A percentile compares a stretch with the other conserved stretches of the same genome.
These are phyloP conservation scores for Colletotrichum shisoi DNA, from an alignment of 2,329 filamentous ascomycete genomes.

Conservation along the genomic window DNA sequence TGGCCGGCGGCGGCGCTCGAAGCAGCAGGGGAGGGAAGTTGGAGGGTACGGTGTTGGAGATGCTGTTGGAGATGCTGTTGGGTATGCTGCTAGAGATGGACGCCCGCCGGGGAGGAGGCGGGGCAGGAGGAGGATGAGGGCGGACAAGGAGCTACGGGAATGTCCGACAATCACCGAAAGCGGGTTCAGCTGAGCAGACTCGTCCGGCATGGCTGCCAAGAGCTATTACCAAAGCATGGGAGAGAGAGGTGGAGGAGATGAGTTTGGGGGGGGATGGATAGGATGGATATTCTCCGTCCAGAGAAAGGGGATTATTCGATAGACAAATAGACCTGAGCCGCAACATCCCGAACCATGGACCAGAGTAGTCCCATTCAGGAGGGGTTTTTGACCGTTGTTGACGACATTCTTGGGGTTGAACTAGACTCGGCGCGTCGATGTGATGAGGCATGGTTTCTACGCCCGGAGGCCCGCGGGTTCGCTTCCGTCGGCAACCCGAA, in stretches of 20 bases:
- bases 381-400: not conserved
- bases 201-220: conserved; percentile 19
- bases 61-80: too few relatives aligned
- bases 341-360: not conserved
- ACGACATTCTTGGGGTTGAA: conserved; percentile 4
- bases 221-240: not conserved
- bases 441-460: not conserved
- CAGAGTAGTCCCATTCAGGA: not conserved
- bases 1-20: conserved; percentile 8
- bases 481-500: not conserved
- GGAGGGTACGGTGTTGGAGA: not conserved
- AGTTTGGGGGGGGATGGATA: not conserved
- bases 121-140: conserved; percentile 15
- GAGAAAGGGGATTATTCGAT: conserved; percentile 1
- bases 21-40: conserved; percentile 35
- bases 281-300: not conserved
- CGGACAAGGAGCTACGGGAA: conserved; percentile 22
- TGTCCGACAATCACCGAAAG: conserved; percentile 33
- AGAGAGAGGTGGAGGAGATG: not conserved
- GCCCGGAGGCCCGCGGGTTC: conserved; percentile 27
- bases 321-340: conserved; percentile 24
- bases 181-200: conserved; percentile 29
- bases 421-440: not conserved
- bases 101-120: conserved; percentile 14
- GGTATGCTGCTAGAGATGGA: conserved; percentile 15